Conservation (phyloP, 2,329 filamentous ascomycete species). For the Sporothrix inflata region DNA sequence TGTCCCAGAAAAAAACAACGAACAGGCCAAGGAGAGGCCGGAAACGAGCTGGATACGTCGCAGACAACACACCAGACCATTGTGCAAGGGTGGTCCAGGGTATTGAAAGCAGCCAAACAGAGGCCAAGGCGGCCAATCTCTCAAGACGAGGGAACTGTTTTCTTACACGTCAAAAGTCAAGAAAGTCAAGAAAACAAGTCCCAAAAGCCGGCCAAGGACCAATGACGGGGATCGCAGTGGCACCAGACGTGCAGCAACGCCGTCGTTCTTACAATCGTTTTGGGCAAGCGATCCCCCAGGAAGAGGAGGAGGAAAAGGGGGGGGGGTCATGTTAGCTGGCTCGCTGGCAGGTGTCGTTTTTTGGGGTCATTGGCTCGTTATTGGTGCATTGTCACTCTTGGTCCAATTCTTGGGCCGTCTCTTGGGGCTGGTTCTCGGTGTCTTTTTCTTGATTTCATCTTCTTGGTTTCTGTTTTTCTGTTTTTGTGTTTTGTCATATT, state of each 20-base stretch:
- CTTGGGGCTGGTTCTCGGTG: neutral
- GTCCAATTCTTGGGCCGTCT: neutral
- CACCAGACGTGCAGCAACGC: slow-evolving; percentile 13
- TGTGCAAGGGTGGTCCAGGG: neutral
- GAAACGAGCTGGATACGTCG: slow-evolving; percentile 3
- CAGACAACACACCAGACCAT: slow-evolving; percentile 7
- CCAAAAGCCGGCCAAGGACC: neutral
- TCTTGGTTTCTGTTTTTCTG: neutral
- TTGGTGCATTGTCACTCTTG: neutral
- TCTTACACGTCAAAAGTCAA: neutral
- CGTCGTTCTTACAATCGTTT: neutral
- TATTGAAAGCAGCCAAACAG: neutral
- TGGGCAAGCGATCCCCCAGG: neutral
- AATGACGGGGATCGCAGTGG: neutral
- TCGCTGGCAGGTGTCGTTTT: neutral
- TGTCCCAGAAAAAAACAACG: neutral
- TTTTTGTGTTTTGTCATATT: neutral
- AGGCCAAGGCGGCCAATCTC: neutral
- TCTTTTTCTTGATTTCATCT: neutral
- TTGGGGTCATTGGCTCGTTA: neutral
- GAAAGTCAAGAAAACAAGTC: neutral
- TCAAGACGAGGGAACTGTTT: neutral
- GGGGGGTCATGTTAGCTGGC: neutral
- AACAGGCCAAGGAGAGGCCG: neutral
- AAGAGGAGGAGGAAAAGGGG: neutral